Base-by-base conservation (phyloP, 2,329 filamentous ascomycete species). In the Alternaria tenuissima region DNA sequence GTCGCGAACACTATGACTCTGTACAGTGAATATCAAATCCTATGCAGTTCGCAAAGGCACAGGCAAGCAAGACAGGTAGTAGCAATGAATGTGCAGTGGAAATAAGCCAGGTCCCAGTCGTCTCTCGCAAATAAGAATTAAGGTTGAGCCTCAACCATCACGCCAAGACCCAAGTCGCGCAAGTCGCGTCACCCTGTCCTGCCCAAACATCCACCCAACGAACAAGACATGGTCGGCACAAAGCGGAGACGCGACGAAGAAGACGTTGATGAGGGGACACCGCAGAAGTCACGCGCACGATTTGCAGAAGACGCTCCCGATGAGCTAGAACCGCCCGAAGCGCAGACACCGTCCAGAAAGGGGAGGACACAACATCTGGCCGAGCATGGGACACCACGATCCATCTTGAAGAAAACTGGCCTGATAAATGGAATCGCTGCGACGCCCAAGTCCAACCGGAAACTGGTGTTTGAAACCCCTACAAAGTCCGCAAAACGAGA, bases 401-500 rank as follows among this genome's bases (percentile, higher is more conserved):
- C 75, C 20, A 78, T 77, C 36, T 52, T 78, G 54, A 77, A 77
- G 57, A 76, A 73, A 65, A 56, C 67, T 7, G 66, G 70, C 6
- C 44, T 66, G 9, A 18, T 59, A 8, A 69, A 72, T 52, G 69
- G 59, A 8, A 47, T 65, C 42, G 68, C 69, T 47, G 69, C 68
- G 3, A 84, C 82, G 1, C 82, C 82, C 8, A 79, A 72, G 59
- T 82, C 81, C 3, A 73, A 77, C 39, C 74, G 82, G 16, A 83
- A 80, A 53, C 79, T 84, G 5, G 67, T 83, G 5, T 84, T 84
- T 65, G 76, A 79, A 41, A 83, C 81, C 8, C 80, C 81, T 0
- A 71, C 76, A 20, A 81, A 80, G 55, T 65, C 72, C 9, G 61
- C 65, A 22, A 69, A 72, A n/a, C 70, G 74, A 34, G 75, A 79